Evolutionary conservation across 2,329 filamentous ascomycete genomes (phyloP).

Genomic region (Coleophoma eucalyptorum): DNA sequence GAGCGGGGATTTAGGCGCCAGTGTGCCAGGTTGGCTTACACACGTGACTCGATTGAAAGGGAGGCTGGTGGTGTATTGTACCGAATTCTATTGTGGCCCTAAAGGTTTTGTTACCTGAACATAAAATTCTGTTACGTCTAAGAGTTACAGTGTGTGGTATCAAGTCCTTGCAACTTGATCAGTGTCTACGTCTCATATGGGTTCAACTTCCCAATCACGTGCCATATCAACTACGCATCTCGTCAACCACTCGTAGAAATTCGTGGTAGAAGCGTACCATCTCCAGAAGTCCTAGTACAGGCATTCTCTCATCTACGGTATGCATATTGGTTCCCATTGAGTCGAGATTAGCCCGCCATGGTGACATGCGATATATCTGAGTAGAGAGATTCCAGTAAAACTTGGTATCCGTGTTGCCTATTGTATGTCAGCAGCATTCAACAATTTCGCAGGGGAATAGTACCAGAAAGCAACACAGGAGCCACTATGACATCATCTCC

Average conservation of each 20-base stretch:
- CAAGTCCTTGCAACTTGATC: no score
- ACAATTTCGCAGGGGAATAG: conserved; percentile 42
- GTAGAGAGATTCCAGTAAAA: conserved; percentile 42
- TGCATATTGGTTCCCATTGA: conserved; percentile 24
- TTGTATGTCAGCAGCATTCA: conserved; percentile 50
- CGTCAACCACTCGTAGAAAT: conserved; percentile 26
- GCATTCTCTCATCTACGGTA: conserved; percentile 30
- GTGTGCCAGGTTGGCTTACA: no score
- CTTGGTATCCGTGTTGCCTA: conserved; percentile 46
- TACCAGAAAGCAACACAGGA: conserved; percentile 41
- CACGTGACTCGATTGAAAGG: no score
- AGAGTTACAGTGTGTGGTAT: no score
- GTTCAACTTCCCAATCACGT: no score
- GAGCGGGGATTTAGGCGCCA: no score
- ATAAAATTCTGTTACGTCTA: no score
- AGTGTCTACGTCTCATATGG: no score
- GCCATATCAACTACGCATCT: conserved; percentile 4
- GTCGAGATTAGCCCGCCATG: conserved; percentile 25
- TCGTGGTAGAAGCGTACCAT: conserved; percentile 26
- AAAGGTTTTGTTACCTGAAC: no score
- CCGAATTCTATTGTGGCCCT: no score
- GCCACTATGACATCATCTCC: neutral
- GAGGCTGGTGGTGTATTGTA: no score
- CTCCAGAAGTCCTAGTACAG: conserved; percentile 22
- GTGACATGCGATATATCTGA: conserved; percentile 37